Percentiles rank a stretch among this genome's conserved stretches.
These are phyloP conservation scores for Aspergillus sp. DNA, from an alignment of 2,329 filamentous ascomycete species.

Conservation along the genomic window DNA sequence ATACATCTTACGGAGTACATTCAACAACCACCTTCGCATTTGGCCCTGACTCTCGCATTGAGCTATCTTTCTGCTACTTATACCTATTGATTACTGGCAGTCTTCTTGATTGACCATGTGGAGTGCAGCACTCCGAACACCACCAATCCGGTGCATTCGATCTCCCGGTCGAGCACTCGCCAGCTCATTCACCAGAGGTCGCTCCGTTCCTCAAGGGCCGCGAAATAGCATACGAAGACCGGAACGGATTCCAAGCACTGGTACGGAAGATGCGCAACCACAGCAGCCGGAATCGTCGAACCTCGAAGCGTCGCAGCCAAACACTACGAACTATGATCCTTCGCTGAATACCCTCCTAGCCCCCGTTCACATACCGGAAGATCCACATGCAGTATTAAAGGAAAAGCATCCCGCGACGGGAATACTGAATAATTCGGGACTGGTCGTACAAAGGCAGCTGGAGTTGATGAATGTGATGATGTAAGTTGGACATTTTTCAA, in stretches of 20 bases:
- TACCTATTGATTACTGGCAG: background rate
- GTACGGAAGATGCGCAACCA: slow-evolving; percentile 3
- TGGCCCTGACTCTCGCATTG: too few species aligned
- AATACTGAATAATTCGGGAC: slow-evolving; percentile 52
- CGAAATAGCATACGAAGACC: slow-evolving; percentile 22
- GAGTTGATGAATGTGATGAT: slow-evolving; percentile 60
- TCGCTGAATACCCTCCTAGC: slow-evolving; percentile 46
- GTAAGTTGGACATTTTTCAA: slow-evolving; percentile 16
- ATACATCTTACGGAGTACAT: too few species aligned
- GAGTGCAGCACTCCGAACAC: slow-evolving; percentile 16
- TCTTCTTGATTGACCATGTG: slow-evolving; percentile 18
- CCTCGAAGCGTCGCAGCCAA: slow-evolving; percentile 8
- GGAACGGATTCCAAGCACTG: slow-evolving; percentile 11
- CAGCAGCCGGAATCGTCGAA: slow-evolving; percentile 4
- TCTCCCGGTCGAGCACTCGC: slow-evolving; percentile 17
- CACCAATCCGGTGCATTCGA: slow-evolving; percentile 13
- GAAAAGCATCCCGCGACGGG: slow-evolving; percentile 50
- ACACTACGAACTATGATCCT: slow-evolving; percentile 34
- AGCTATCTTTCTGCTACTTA: too few species aligned
- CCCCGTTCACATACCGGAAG: slow-evolving; percentile 54
- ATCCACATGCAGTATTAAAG: slow-evolving; percentile 52
- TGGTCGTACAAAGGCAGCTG: slow-evolving; percentile 55
- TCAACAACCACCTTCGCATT: too few species aligned
- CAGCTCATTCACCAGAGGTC: slow-evolving; percentile 19
- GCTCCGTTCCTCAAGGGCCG: slow-evolving; percentile 19